Evolutionary conservation across 257 asterid species (phyloP), one percentile per base, ranked within the genome.

Genomic region (Plantago major): DNA sequence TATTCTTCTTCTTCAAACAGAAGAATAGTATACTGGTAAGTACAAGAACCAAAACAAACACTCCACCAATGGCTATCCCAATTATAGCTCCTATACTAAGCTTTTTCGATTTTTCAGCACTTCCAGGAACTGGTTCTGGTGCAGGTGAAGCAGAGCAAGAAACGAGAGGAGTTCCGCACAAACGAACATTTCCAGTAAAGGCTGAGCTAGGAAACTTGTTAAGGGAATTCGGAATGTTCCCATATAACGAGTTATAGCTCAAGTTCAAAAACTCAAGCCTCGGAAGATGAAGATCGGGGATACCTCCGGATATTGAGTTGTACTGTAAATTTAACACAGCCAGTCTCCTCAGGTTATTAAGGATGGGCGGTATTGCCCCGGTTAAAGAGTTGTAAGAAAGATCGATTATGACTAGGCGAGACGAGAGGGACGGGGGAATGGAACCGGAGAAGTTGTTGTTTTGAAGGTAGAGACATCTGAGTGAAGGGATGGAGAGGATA

Each of bases 361-460:
- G 9, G 0, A 72, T 26, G 6, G 70, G 5, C 0, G 97, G 97
- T 18, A 92, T 77, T n/a, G 55, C 76, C 37, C 98, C 97, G 5
- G 74, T 70, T 37, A 92, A 78, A 4, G 87, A 74, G 71, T 93
- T 93, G 48, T 66, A 80, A 3, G 99, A 87, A 11, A 89, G 84
- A 73, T 93, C 99, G 13, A 93, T 28, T 9, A 83, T 64, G 9
- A 64, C 61, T 28, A 93, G 83, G 0, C 63, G 79, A 46, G 85
- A 70, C 18, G 96, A 72, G 10, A 89, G 72, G 16, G 73, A 61
- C 6, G 10, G 28, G 26, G 97, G 90, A 67, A 84, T 66, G 8
- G 55, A 53, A 19, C 97, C 99, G 0, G 97, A 87, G 73, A 93
- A 87, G 71, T 84, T 85, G 57, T 93, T 93, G 17, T 80, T 75